These are phyloP conservation scores for Microstegium vimineum DNA, from an alignment of 176 grass and related monocot species.

Conservation along the genomic window DNA sequence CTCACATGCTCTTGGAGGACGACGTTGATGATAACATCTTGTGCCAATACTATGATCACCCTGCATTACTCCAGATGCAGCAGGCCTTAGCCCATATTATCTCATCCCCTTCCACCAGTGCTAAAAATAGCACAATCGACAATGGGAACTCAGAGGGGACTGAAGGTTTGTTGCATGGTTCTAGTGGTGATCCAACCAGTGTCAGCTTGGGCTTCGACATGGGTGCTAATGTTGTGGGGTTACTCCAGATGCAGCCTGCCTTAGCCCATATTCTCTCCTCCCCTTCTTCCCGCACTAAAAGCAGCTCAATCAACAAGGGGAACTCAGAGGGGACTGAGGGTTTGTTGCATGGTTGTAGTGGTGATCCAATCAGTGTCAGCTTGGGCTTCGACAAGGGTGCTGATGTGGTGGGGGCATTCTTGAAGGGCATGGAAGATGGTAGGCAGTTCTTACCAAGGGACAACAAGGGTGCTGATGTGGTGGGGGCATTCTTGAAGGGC, in stretches of 20 bases:
- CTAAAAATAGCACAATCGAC: background rate
- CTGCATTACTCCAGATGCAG: slow-evolving; percentile 20
- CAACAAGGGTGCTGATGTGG: slow-evolving; percentile 1
- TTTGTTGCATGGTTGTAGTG: slow-evolving; percentile 1
- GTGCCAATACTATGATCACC: slow-evolving; percentile 24
- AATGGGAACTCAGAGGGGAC: background rate
- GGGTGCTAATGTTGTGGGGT: background rate
- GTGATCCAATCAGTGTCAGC: slow-evolving; percentile 7
- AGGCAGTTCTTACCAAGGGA: slow-evolving; percentile 54
- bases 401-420: slow-evolving; percentile 16
- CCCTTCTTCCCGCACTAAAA: background rate
- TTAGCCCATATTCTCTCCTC: slow-evolving; percentile 29
- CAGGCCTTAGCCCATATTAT: slow-evolving; percentile 39
- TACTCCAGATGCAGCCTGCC: background rate
- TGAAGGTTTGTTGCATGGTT: background rate
- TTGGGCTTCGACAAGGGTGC: background rate
- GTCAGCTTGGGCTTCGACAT: slow-evolving; percentile 11
- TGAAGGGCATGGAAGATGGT: slow-evolving; percentile 55
- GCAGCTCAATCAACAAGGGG: background rate
- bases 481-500: slow-evolving; percentile 35
- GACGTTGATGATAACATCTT: slow-evolving; percentile 27
- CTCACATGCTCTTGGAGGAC: slow-evolving; percentile 44
- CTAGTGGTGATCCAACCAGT: background rate
- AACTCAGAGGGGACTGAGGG: background rate
- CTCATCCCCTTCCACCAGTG: background rate